Evolutionary conservation across 2,329 filamentous ascomycete species (phyloP).

Genomic region (Fusarium incarnatum): DNA sequence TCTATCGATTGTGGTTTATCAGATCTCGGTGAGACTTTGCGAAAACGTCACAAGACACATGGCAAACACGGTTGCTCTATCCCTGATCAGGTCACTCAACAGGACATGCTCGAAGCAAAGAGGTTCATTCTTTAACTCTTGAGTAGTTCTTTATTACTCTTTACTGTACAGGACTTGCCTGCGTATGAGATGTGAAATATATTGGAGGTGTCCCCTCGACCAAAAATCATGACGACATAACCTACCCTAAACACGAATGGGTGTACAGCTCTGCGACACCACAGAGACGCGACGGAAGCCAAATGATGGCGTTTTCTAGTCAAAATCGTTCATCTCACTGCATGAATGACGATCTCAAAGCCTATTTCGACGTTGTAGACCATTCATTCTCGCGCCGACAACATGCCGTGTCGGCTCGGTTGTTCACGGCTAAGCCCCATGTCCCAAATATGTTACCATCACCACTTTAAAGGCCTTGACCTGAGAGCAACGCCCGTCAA

Average conservation of each 20-base stretch:
- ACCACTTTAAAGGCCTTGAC: neutral
- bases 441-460: no score
- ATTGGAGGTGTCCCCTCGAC: no score
- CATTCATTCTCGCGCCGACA: neutral
- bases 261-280: neutral
- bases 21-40: neutral
- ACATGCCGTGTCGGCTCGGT: neutral
- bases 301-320: neutral
- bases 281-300: no score
- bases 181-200: accelerated
- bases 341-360: neutral
- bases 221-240: neutral
- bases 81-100: neutral
- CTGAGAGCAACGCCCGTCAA: neutral
- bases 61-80: neutral
- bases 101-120: neutral
- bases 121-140: neutral
- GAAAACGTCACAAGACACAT: neutral
- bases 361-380: neutral
- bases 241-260: neutral
- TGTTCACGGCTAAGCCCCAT: neutral
- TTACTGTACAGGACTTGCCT: neutral
- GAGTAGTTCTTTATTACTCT: neutral
- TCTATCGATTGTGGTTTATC: neutral
- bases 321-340: neutral